These are phyloP conservation scores for Cordia subcordata DNA, from an alignment of 257 asterid species.

Conservation along the genomic window DNA sequence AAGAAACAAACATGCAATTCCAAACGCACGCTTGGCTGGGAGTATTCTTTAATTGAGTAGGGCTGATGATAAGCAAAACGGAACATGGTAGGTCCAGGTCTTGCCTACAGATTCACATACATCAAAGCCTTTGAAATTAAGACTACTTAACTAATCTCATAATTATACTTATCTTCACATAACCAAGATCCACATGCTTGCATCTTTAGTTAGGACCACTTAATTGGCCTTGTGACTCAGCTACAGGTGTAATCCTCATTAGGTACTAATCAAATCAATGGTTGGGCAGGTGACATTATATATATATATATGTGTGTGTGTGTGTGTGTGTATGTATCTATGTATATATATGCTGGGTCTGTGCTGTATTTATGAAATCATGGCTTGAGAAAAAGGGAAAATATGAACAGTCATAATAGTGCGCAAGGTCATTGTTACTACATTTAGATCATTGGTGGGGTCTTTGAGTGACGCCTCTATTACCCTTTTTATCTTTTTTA, in stretches of 20 bases:
- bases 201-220: constrained; percentile 35
- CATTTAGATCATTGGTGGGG: too few relatives aligned
- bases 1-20: constrained; percentile 15
- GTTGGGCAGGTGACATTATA: background rate
- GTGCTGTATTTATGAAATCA: too few relatives aligned
- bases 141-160: constrained; percentile 50
- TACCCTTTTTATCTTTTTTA: too few relatives aligned
- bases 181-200: constrained; percentile 42
- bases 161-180: constrained; percentile 30
- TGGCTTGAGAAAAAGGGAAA: too few relatives aligned
- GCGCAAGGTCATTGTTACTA: too few relatives aligned
- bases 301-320: too few relatives aligned
- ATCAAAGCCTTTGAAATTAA: constrained; percentile 19
- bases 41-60: constrained; percentile 12
- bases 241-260: constrained; percentile 25
- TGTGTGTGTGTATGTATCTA: too few relatives aligned
- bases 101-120: constrained; percentile 24
- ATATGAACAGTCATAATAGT: too few relatives aligned
- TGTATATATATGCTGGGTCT: too few relatives aligned
- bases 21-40: constrained; percentile 33
- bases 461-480: too few relatives aligned
- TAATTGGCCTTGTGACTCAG: constrained; percentile 26
- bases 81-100: constrained; percentile 62
- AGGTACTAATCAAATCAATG: background rate
- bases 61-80: constrained; percentile 18